phyloP scores from a whole-genome alignment of 768 basidiomycete species.

The Tulasnella sp. region DNA sequence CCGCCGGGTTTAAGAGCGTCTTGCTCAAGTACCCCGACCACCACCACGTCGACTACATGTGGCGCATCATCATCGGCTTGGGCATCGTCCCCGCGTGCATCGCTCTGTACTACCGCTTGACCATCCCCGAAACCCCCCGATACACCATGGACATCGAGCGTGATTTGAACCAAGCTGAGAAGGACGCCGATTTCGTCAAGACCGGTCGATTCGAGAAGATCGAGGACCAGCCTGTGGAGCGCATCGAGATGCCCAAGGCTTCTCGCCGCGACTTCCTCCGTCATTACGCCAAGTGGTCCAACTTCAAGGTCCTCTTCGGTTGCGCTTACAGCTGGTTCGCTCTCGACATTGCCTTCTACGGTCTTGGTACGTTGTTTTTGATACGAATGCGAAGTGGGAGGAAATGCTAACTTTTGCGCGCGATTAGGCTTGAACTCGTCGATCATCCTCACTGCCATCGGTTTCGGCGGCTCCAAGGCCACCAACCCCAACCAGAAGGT shows the following conservation, averaged over 20 bases:
- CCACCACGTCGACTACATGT: slow-evolving; percentile 60
- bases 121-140: slow-evolving; percentile 84
- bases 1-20: slow-evolving; percentile 57
- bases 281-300: slow-evolving; percentile 62
- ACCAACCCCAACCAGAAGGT: slow-evolving; percentile 32
- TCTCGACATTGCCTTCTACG: slow-evolving; percentile 83
- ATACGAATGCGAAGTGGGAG: not conserved
- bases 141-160: slow-evolving; percentile 89
- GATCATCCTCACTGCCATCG: slow-evolving; percentile 64
- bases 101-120: slow-evolving; percentile 57
- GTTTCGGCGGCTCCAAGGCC: slow-evolving; percentile 46
- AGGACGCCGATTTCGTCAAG: slow-evolving; percentile 59
- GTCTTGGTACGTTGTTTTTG: slow-evolving; percentile 36
- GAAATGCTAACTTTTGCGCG: not conserved
- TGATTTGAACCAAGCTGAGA: slow-evolving; percentile 64
- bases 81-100: slow-evolving; percentile 74
- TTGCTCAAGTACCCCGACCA: slow-evolving; percentile 41
- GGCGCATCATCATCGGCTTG: slow-evolving; percentile 84
- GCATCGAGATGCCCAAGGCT: slow-evolving; percentile 62
- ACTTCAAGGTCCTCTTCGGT: slow-evolving; percentile 72
- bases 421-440: slow-evolving; percentile 63
- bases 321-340: slow-evolving; percentile 84
- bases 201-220: slow-evolving; percentile 23
- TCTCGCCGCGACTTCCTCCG: slow-evolving; percentile 54
- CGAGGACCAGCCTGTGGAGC: slow-evolving; percentile 51